phyloP scores from a whole-genome alignment of 2,329 filamentous ascomycete genomes.

The Xylariaceae sp. region DNA sequence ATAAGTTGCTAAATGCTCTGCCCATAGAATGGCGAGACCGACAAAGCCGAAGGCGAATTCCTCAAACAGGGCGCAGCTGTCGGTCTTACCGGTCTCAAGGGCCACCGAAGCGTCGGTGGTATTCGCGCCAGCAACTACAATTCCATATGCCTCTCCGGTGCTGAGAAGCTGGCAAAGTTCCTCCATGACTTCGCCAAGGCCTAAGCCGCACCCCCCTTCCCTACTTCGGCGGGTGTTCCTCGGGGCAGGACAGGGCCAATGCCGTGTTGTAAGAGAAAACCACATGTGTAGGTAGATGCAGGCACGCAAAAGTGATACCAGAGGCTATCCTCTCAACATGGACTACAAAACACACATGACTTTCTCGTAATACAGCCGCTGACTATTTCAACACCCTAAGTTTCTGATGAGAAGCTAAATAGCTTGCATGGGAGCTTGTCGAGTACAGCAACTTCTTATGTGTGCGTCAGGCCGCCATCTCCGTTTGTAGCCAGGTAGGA shows the following conservation, averaged over 20 bases:
- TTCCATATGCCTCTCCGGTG: constrained; percentile 63
- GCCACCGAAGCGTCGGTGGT: constrained; percentile 80
- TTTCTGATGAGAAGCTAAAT: no score
- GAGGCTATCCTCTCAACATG: not conserved
- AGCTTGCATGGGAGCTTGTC: no score
- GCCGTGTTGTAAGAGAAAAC: not conserved
- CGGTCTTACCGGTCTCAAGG: constrained; percentile 76
- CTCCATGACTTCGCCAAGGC: constrained; percentile 48
- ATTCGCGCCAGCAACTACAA: constrained; percentile 80
- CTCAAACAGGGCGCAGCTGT: constrained; percentile 63
- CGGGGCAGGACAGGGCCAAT: no score
- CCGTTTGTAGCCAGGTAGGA: constrained; percentile 54
- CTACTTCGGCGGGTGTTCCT: not conserved
- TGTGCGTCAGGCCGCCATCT: constrained; percentile 35
- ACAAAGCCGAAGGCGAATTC: constrained; percentile 73
- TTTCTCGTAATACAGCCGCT: no score
- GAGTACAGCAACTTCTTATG: no score
- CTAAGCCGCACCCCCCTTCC: constrained; percentile 14
- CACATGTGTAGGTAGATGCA: not conserved
- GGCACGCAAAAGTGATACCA: constrained; percentile 10
- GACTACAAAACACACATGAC: not conserved
- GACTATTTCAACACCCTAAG: no score
- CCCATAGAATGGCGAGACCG: constrained; percentile 54
- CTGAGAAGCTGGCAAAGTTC: constrained; percentile 62
- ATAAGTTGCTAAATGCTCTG: no score